phyloP scores from a whole-genome alignment of 202 grass and related monocot species.

The Brachypodium distachyon region DNA sequence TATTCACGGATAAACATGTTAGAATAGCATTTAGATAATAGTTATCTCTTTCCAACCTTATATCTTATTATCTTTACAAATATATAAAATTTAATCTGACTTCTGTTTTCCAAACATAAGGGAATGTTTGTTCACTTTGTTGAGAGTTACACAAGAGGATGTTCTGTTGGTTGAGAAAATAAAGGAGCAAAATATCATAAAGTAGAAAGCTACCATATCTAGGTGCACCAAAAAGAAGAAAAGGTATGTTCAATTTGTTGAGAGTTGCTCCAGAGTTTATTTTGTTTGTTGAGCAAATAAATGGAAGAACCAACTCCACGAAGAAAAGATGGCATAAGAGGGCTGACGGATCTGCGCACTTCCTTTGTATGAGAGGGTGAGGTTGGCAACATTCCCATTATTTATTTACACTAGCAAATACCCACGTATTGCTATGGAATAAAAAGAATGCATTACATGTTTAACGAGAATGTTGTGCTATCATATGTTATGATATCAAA shows the following conservation, averaged over 20 bases:
- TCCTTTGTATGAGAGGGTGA: too few species aligned
- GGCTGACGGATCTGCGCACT: background rate
- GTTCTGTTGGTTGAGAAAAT: background rate
- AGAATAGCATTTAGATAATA: background rate
- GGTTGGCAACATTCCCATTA: too few species aligned
- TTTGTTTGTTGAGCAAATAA: background rate
- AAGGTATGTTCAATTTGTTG: background rate
- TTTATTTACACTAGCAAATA: too few species aligned
- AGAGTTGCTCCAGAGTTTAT: background rate
- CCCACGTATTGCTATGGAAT: too few species aligned
- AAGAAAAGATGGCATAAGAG: background rate
- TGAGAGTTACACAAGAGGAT: background rate
- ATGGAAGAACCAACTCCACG: background rate
- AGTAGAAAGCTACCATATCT: background rate
- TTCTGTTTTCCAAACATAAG: background rate
- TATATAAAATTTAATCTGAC: too few species aligned
- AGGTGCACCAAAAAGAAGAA: background rate
- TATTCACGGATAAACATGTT: background rate
- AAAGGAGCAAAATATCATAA: background rate
- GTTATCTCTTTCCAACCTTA: background rate
- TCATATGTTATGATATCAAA: too few species aligned
- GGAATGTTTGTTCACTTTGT: background rate
- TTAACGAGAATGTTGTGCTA: too few species aligned
- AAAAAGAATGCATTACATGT: too few species aligned
- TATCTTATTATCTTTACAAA: too few species aligned